These are phyloP conservation scores for Exophiala lecanii-corni DNA, from an alignment of 2,329 filamentous ascomycete genomes.

Conservation along the genomic window DNA sequence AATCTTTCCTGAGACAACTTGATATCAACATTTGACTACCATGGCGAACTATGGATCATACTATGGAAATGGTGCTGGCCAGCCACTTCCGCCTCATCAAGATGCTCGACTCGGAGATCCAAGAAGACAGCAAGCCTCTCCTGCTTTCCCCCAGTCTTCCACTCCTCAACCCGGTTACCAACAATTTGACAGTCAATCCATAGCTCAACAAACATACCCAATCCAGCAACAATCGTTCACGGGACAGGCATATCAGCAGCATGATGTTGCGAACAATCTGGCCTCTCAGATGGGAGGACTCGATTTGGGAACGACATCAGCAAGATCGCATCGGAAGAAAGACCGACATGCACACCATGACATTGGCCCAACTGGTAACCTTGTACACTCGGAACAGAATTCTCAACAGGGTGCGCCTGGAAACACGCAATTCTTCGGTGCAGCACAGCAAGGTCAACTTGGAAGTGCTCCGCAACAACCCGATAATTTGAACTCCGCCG, in stretches of 20 bases:
- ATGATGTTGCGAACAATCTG: constrained; percentile 31
- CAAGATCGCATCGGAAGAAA: constrained; percentile 71
- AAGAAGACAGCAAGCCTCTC: constrained; percentile 12
- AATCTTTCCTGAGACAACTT: constrained; percentile 7
- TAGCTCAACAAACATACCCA: constrained; percentile 12
- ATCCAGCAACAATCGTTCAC: constrained; percentile 13
- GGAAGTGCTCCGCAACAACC: constrained; percentile 22
- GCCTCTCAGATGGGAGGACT: constrained; percentile 71
- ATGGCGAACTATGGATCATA: constrained; percentile 23
- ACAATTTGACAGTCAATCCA: constrained; percentile 10
- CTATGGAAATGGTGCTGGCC: constrained; percentile 17
- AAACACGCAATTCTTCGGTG: constrained; percentile 16
- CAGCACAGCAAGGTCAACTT: constrained; percentile 33
- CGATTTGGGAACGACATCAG: constrained; percentile 54
- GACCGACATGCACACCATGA: constrained; percentile 89
- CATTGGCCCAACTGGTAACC: constrained; percentile 64
- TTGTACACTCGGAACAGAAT: constrained; percentile 29
- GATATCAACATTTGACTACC: constrained; percentile 1
- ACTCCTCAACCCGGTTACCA: constrained; percentile 19
- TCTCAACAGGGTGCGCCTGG: constrained; percentile 3
- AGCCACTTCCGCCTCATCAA: constrained; percentile 16
- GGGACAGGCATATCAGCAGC: constrained; percentile 12
- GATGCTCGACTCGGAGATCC: constrained; percentile 20
- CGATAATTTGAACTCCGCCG: constrained; percentile 19
- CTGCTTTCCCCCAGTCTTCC: constrained; percentile 11